phyloP scores from a whole-genome alignment of 805 yeast genomes.

The Limtongia smithiae region DNA sequence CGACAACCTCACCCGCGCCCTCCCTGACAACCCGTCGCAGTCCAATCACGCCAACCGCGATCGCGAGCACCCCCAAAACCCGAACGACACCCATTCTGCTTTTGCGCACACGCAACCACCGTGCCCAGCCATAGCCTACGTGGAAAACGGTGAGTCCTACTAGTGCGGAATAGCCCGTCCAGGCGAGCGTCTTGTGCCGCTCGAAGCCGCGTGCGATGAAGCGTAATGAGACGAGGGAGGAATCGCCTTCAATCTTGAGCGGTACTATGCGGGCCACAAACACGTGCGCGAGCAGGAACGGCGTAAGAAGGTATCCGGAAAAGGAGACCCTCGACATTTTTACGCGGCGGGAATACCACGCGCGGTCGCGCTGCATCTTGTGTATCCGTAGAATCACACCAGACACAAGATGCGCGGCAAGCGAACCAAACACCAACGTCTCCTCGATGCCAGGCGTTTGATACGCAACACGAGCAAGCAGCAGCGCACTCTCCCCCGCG shows the following conservation, averaged over 20 bases:
- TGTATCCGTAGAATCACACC: conserved; percentile 46
- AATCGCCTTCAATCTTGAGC: conserved; percentile 58
- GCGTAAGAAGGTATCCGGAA: conserved; percentile 55
- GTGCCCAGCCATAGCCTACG: conserved; percentile 20
- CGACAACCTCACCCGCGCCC: background rate
- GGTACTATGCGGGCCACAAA: conserved; percentile 51
- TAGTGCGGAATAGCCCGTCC: conserved; percentile 11
- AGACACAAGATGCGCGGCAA: conserved; percentile 48
- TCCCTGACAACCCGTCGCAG: conserved; percentile 5
- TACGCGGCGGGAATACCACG: conserved; percentile 27
- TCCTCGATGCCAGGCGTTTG: conserved; percentile 52
- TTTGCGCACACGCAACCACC: conserved; percentile 14
- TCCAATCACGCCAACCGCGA: conserved; percentile 5
- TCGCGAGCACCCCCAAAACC: background rate
- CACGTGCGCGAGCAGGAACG: conserved; percentile 48
- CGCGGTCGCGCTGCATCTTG: conserved; percentile 29
- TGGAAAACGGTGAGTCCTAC: conserved; percentile 16
- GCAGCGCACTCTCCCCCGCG: conserved; percentile 49
- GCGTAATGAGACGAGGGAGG: conserved; percentile 51
- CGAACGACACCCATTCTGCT: conserved; percentile 3
- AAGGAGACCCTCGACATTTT: conserved; percentile 52
- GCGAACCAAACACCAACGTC: conserved; percentile 47
- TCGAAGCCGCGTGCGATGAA: conserved; percentile 41
- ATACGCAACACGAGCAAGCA: conserved; percentile 60
- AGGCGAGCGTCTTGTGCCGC: background rate